Conservation (phyloP, 2,329 filamentous ascomycete genomes). For the Calonectria pseudoreteaudii region DNA sequence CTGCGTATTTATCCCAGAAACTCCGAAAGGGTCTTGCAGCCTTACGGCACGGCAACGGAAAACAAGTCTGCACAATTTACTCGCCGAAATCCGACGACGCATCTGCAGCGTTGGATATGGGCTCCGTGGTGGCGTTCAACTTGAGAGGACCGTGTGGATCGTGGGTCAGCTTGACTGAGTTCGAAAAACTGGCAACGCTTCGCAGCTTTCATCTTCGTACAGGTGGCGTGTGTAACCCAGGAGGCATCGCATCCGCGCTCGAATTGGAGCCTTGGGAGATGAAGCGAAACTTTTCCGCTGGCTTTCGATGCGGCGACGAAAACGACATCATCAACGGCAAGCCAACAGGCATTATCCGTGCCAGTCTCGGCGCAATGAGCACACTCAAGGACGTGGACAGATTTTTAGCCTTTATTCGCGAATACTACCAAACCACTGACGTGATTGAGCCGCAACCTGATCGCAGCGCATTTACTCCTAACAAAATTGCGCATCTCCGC, state of each 20-base stretch:
- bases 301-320: not conserved
- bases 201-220: not conserved
- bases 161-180: not conserved
- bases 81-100: not conserved
- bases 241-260: not conserved
- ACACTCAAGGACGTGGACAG: not conserved
- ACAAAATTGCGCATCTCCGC: slow-evolving; percentile 25
- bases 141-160: not conserved
- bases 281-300: not conserved
- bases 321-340: not conserved
- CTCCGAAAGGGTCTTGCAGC: not conserved
- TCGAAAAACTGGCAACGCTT: not conserved
- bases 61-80: not conserved
- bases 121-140: not conserved
- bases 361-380: not conserved
- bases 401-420: not conserved
- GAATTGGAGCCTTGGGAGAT: not conserved
- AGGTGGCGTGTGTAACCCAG: not conserved
- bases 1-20: not conserved
- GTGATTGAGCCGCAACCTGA: not conserved
- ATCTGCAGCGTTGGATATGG: not conserved
- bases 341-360: not conserved
- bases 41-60: not conserved
- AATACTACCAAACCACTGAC: not conserved
- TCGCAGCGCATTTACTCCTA: not conserved